Conservation (phyloP, 768 basidiomycete species). For the Boletus coccyginus region DNA sequence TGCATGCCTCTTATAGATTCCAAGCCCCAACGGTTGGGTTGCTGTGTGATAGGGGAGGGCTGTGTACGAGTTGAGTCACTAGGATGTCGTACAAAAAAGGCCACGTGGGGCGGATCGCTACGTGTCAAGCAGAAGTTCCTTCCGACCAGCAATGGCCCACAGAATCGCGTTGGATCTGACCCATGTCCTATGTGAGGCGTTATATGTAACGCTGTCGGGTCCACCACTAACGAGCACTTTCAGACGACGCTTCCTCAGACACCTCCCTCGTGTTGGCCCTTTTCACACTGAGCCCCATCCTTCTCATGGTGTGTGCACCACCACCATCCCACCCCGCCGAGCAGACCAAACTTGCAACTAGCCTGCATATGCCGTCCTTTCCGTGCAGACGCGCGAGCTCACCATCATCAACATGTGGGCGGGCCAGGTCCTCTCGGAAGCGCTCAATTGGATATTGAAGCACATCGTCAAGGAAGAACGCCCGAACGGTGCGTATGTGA, state of each 20-base stretch:
- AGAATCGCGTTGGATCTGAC: conserved; percentile 60
- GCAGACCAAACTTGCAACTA: conserved; percentile 28
- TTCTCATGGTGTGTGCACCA: conserved; percentile 58
- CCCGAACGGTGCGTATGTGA: conserved; percentile 51
- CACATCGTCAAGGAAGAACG: conserved; percentile 63
- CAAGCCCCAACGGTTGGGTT: not conserved
- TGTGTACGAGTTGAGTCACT: too few relatives aligned
- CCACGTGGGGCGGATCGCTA: too few relatives aligned
- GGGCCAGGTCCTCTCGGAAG: conserved; percentile 73
- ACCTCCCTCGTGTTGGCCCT: conserved; percentile 58
- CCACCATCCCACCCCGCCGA: not conserved
- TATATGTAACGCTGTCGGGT: not conserved
- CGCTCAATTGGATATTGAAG: conserved; percentile 67
- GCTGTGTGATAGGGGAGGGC: not conserved
- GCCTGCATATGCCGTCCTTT: conserved; percentile 77
- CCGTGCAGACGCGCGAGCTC: conserved; percentile 74
- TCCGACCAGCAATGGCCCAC: conserved; percentile 5
- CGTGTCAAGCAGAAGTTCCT: not conserved
- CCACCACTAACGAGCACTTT: conserved; percentile 4
- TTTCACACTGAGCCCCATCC: conserved; percentile 65
- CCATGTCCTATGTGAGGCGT: conserved; percentile 61
- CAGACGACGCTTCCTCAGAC: conserved; percentile 62
- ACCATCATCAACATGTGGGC: conserved; percentile 82
- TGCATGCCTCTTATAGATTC: conserved; percentile 12
- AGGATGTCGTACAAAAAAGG: too few relatives aligned